phyloP scores from a whole-genome alignment of 148 eudicot species.

The Spergularia bocconei region DNA sequence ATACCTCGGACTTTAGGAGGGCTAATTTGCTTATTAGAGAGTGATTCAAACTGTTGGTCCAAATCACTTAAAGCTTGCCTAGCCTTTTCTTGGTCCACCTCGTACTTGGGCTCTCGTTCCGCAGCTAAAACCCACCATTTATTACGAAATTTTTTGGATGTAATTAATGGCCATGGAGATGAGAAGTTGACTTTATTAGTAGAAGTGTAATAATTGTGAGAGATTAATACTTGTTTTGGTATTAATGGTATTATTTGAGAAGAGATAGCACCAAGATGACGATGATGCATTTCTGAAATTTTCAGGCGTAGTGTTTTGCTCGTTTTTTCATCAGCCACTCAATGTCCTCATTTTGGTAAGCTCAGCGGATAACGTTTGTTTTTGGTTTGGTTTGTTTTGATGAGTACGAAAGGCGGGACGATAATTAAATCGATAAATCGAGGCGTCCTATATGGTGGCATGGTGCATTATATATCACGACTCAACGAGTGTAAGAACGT shows the following conservation, averaged over 20 bases:
- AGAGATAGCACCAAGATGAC: constrained; percentile 10
- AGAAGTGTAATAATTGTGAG: background rate
- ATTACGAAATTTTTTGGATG: background rate
- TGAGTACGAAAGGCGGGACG: too few species aligned
- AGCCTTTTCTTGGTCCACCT: constrained; percentile 63
- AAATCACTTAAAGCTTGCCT: constrained; percentile 59
- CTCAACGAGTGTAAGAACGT: too few species aligned
- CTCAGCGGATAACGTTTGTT: background rate
- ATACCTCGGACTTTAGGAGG: constrained; percentile 55
- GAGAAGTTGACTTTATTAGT: background rate
- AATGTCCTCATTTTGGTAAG: background rate
- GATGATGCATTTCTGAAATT: constrained; percentile 27
- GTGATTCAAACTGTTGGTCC: constrained; percentile 56
- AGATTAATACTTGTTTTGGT: background rate
- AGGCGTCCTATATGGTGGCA: too few species aligned
- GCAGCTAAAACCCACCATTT: constrained; percentile 29
- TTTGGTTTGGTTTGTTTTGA: background rate
- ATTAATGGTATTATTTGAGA: constrained; percentile 19
- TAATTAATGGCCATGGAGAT: background rate
- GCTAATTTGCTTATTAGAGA: constrained; percentile 38
- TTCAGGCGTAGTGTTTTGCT: background rate
- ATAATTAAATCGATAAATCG: too few species aligned
- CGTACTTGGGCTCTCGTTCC: constrained; percentile 50
- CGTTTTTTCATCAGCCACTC: constrained; percentile 16
- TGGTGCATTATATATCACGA: too few species aligned